Percentiles rank a stretch among this genome's conserved stretches.
These are phyloP conservation scores for Metschnikowia matae DNA, from an alignment of 805 yeast species.

Conservation along the genomic window DNA sequence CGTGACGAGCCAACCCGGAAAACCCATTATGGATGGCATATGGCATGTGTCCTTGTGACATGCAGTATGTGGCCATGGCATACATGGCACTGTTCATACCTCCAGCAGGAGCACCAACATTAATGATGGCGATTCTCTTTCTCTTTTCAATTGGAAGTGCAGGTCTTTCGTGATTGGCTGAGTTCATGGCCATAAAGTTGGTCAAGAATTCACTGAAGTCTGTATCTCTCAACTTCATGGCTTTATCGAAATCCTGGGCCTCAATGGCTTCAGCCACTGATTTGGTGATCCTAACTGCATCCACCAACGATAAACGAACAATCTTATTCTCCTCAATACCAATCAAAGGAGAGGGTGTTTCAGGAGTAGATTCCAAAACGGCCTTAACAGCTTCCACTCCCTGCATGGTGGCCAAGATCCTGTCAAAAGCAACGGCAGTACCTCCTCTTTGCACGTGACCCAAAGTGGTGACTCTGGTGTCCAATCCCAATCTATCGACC, in stretches of 20 bases:
- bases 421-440: constrained; percentile 70
- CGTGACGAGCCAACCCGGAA: constrained; percentile 87
- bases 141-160: constrained; percentile 52
- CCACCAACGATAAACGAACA: constrained; percentile 62
- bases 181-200: constrained; percentile 54
- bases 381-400: constrained; percentile 82
- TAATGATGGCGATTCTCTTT: constrained; percentile 76
- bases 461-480: constrained; percentile 71
- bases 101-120: constrained; percentile 97
- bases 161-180: constrained; percentile 34
- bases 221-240: constrained; percentile 67
- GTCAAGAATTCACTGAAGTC: constrained; percentile 62
- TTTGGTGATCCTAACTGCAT: constrained; percentile 68
- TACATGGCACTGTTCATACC: constrained; percentile 91
- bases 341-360: constrained; percentile 76
- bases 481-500: constrained; percentile 59
- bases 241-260: constrained; percentile 60
- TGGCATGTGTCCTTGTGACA: constrained; percentile 88
- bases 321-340: constrained; percentile 69
- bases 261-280: constrained; percentile 69
- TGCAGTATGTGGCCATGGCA: constrained; percentile 85
- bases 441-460: constrained; percentile 88
- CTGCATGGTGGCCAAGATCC: constrained; percentile 70
- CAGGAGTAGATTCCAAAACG: constrained; percentile 62
- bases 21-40: constrained; percentile 91